A percentile compares a stretch with the other conserved stretches of the same genome.
phyloP scores from a whole-genome alignment of 208 protist genomes.

The Trypanosoma congolense region DNA sequence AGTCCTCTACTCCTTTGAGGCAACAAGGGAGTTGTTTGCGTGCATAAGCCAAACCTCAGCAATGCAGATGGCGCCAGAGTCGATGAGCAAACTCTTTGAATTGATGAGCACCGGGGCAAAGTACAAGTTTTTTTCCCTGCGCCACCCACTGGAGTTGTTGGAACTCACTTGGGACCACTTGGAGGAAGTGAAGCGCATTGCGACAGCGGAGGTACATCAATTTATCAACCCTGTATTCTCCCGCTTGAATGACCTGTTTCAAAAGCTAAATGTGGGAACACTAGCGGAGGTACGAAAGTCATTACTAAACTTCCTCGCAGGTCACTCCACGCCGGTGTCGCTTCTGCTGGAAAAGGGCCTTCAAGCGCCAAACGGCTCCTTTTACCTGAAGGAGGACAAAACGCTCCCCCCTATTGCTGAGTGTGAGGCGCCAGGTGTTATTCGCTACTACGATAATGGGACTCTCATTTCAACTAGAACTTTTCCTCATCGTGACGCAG shows the following conservation, averaged over 20 bases:
- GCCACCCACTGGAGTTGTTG: slow-evolving; percentile 79
- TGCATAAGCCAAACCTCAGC: slow-evolving; percentile 77
- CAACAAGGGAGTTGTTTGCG: slow-evolving; percentile 70
- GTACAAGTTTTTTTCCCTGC: slow-evolving; percentile 74
- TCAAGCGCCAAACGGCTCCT: slow-evolving; percentile 64
- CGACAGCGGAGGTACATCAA: slow-evolving; percentile 16
- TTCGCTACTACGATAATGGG: slow-evolving; percentile 31
- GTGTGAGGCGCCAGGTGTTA: slow-evolving; percentile 48
- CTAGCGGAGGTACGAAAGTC: slow-evolving; percentile 54
- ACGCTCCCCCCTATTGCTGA: slow-evolving; percentile 39
- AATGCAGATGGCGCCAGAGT: slow-evolving; percentile 80
- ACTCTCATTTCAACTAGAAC: not conserved
- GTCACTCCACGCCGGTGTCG: slow-evolving; percentile 70
- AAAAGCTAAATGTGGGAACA: slow-evolving; percentile 30
- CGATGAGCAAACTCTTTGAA: slow-evolving; percentile 91
- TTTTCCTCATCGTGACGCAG: slow-evolving; percentile 54
- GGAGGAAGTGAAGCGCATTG: slow-evolving; percentile 41
- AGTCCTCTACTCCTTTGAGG: slow-evolving; percentile 50
- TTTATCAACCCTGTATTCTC: slow-evolving; percentile 21
- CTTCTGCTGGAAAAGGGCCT: slow-evolving; percentile 75
- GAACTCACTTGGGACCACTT: slow-evolving; percentile 88
- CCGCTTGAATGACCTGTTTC: slow-evolving; percentile 27
- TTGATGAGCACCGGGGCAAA: slow-evolving; percentile 92
- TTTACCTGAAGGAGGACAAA: slow-evolving; percentile 36
- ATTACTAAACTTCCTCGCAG: slow-evolving; percentile 65